Evolutionary conservation across 768 basidiomycete genomes (phyloP).

Genomic region (Neoboletus brunneissimus): DNA sequence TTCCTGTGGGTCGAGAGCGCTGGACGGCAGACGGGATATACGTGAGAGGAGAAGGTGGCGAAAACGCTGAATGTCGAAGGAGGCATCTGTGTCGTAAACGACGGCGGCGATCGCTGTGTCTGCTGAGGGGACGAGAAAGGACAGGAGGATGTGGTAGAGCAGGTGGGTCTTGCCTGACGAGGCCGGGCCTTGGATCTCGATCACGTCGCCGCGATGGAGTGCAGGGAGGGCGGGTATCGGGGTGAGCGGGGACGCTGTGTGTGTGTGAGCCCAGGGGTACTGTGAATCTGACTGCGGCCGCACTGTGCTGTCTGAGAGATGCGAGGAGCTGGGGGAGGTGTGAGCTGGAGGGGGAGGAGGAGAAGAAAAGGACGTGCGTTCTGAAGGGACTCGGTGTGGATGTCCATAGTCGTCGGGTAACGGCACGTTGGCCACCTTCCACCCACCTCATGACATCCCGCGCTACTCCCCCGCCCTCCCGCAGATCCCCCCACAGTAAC

Average conservation of each 20-base stretch:
- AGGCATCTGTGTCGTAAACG: conserved; percentile 67
- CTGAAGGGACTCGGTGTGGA: conserved; percentile 34
- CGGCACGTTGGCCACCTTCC: conserved; percentile 20
- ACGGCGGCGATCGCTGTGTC: conserved; percentile 56
- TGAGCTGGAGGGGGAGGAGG: conserved; percentile 5
- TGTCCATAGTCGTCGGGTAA: conserved; percentile 11
- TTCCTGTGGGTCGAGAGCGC: conserved; percentile 22
- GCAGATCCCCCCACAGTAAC: conserved; percentile 43
- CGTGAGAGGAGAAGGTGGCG: conserved; percentile 49
- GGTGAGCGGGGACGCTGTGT: conserved; percentile 29
- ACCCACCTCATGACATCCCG: conserved; percentile 38
- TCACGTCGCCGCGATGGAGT: conserved; percentile 54
- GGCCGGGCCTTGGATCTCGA: conserved; percentile 76
- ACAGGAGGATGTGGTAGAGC: conserved; percentile 61
- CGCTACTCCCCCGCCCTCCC: conserved; percentile 42
- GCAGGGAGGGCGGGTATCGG: conserved; percentile 24
- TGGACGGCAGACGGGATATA: conserved; percentile 32
- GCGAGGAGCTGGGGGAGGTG: conserved; percentile 42
- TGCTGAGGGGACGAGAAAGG: conserved; percentile 49
- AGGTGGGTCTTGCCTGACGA: conserved; percentile 77
- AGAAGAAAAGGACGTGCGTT: conserved; percentile 20
- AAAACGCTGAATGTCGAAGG: conserved; percentile 59
- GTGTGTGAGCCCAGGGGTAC: conserved; percentile 27
- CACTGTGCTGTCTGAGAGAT: conserved; percentile 40
- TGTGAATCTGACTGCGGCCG: conserved; percentile 1